Evolutionary conservation across 139 green algal genomes (phyloP), one percentile per base, ranked within the genome.

Genomic region (Chloropicon primus): DNA sequence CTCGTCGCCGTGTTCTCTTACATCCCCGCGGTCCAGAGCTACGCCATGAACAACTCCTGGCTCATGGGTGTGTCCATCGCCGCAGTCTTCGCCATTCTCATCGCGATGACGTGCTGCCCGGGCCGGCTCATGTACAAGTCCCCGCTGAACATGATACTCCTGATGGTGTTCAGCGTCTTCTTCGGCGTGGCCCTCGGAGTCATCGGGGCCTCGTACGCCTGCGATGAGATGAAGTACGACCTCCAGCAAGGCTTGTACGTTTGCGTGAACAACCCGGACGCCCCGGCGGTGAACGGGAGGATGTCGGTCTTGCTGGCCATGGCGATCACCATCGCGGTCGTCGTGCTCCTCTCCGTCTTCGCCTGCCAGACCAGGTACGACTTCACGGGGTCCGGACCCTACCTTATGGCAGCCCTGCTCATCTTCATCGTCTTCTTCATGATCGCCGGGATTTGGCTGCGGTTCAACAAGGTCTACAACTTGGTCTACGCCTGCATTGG

Each of bases 91-190:
- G 84, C 2, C 1, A 25, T 80, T 2, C 62, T 88, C 1, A 62
- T 62, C 41, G 41, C 10, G 10, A 62, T 62, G 41, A 62, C 41
- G 10, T 62, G 41, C 41, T 83, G 74, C 77, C 77, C 72, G 5
- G 28, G 54, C 25, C 75, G 71, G n/a, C 78, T 85, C 24, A 27
- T 27, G 21, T 27, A 79, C 22, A 83, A 79, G 71, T 84, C 80
- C 76, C 87, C 87, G 21, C 54, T 29, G 22, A 91, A 91, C 74
- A 81, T 87, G 62, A 29, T 90, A 24, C 27, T 87, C 0, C 78
- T 91, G 1, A 41, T 25, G 2, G 54, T 54, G 21, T 90, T 91
- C 78, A 91, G 85, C 0, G 26, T 84, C 0, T 74, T 84, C 1
- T 72, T 78, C 53, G 53, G 74, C 1, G 73, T 87, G 3, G 76